Evolutionary conservation across 148 eudicot species (phyloP), one percentile per base, ranked within the genome.

Genomic region (Dysphania ambrosioides): DNA sequence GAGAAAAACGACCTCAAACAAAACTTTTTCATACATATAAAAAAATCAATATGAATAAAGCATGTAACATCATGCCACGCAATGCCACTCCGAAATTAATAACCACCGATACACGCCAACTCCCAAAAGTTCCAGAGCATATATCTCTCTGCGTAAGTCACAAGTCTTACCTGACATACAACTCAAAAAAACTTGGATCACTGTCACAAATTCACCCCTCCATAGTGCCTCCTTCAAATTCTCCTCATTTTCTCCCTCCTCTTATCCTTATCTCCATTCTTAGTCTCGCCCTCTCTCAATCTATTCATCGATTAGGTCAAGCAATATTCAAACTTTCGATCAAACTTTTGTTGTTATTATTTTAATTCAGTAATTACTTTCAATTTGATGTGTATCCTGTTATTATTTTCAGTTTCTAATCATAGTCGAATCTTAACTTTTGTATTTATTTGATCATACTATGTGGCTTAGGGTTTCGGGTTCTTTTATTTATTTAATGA

Each of bases 381-480:
- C 29, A 36, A 19, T 9, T 36, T 44, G 72, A 68, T 68, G 10
- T 8, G 12, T 16, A 16, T 68, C n/a, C 30, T 47, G n/a, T 44
- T 44, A 3, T 66, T 23, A 11, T 38, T 29, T 64, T n/a, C n/a
- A 4, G 35, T 7, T 68, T 26, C 27, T 68, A 8, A 24, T 16
- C 16, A 12, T 5, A 6, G 15, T 34, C 35, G 68, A 27, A 4
- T 16, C 1, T 64, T 15, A 36, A 18, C 0, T 9, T 2, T 8
- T 34, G 24, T 21, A 64, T 35, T 64, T 35, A 64, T 35, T 64
- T 35, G 26, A 35, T 19, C 44, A 23, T 21, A 64, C 8, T 2
- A 1, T 64, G 42, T 64, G 26, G n/a, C 35, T 64, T 64, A 64
- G 68, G 68, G 68, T 35, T 64, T 64, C 12, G 30, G 27, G 7